Evolutionary conservation across 1,139 yeast genomes (phyloP), one percentile per base, ranked within the genome.

Genomic region (Saccharomyces hybrid): DNA sequence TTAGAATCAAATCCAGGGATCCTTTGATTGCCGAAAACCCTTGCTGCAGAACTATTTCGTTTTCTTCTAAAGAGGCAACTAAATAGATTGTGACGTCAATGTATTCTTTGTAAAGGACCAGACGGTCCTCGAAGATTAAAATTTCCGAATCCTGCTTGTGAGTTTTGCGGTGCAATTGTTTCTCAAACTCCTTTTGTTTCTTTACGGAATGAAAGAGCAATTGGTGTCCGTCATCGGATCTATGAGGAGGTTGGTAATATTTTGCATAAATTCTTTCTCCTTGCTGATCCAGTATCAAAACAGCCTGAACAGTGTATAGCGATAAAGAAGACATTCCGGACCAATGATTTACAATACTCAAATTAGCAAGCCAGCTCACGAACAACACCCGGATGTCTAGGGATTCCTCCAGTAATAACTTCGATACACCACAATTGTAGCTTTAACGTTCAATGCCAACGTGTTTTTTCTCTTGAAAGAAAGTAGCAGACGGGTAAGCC

Each of bases 201-300:
- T 82, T 81, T 52, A 76, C 67, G 4, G 81, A 73, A 47, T 71
- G 69, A 57, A 74, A 73, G 54, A 73, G 70, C 41, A 58, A 56
- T 50, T 61, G 62, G 54, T 65, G 62, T 16, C 59, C 48, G 16
- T 41, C 34, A 49, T 42, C 51, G 14, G 14, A 52, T 32, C 63
- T 63, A 48, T 58, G 60, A 28, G 88, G 88, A 46, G 86, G 79
- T 60, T 77, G 77, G 74, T 86, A 93, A 76, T 93, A 95, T 68
- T 91, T 91, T 61, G 96, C 85, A 67, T 80, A 88, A 52, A 93
- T 73, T 63, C 99, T 78, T 55, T 82, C 79, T 16, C 96, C 97
- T 59, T 86, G 86, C 63, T 78, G 82, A 71, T 91, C 98, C 63
- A 93, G 80, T 63, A 91, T 81, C 63, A 90, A 74, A 52, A 86